These are phyloP conservation scores for Turnera subulata DNA, from an alignment of 345 rosid genomes.

Conservation along the genomic window DNA sequence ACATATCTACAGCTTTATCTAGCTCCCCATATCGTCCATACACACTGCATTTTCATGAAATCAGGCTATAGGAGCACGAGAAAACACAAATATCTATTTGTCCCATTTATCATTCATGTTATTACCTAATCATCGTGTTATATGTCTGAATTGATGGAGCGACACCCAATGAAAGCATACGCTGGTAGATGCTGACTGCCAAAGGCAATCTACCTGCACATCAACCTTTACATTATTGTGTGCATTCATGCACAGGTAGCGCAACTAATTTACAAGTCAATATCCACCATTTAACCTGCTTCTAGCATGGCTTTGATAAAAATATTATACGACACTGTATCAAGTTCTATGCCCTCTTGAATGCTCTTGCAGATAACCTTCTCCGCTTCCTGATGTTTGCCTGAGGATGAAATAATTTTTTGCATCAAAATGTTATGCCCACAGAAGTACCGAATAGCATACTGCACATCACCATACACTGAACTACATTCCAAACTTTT, in stretches of 20 bases:
- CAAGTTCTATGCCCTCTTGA: constrained; percentile 47
- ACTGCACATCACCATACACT: no score
- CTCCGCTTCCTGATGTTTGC: constrained; percentile 69
- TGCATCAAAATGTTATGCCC: no score
- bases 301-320: constrained; percentile 81
- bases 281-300: constrained; percentile 51
- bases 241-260: constrained; percentile 13
- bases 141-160: constrained; percentile 66
- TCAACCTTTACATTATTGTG: constrained; percentile 14
- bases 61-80: constrained; percentile 9
- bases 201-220: constrained; percentile 55
- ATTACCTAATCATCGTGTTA: constrained; percentile 75
- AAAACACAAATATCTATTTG: constrained; percentile 4
- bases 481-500: constrained; percentile 6
- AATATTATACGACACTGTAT: constrained; percentile 73
- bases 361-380: constrained; percentile 39
- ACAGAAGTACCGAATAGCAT: no score
- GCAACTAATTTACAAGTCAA: neutral
- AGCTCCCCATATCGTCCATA: constrained; percentile 57
- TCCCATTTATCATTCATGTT: constrained; percentile 3
- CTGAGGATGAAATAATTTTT: constrained; percentile 34
- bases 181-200: constrained; percentile 60
- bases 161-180: constrained; percentile 51
- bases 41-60: constrained; percentile 50
- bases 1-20: constrained; percentile 63